Base-by-base conservation (phyloP, 2,329 filamentous ascomycete genomes). In the Arthrobotrys pseudoclavata region DNA sequence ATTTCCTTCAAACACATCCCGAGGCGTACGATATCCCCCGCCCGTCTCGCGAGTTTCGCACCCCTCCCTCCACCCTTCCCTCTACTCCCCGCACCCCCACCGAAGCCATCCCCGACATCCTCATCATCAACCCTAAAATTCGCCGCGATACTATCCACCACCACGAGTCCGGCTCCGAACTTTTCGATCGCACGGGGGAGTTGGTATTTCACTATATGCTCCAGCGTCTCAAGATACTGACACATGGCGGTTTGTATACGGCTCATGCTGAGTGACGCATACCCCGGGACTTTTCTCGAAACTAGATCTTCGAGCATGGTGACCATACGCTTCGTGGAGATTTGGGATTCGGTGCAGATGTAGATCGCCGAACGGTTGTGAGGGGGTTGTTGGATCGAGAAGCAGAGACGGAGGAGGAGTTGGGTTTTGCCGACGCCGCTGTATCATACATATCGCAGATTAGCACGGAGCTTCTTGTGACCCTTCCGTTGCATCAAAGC, bases 371-470 rank as follows among this genome's bases (percentile, higher is more conserved):
- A 88, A 77, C 90, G 89, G 42, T 76, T 74, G 12, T 69, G 69
- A 0, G 89, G 85, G 1, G 92, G 90, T 3, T 98, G 90, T 84
- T 99, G 96, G 15, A 91, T 91, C 34, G 94, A 88, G 37, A 98
- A 89, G 52, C 97, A 90, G 29, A 99, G 88, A 22, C 91, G 90
- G 29, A 98, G 88, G 29, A 98, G 90, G 82, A 97, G 89, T 84
- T 99, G 96, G 0, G 96, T 97, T 87, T 99, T 99, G 82, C 95
- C 96, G 80, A 91, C 92, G 81, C 94, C 96, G 82, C 90, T 92
- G 80, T 20, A 52, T n/a, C n/a, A 31, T 10, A 70, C 48, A 81
- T 70, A 81, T 79, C 57, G 3, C 26, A 45, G 6, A 47, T 47
- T 10, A 47, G 22, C 18, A 47, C n/a, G n/a, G n/a, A n/a, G n/a